phyloP scores from a whole-genome alignment of 2,329 filamentous ascomycete genomes.

The Pseudogymnoascus sp. region DNA sequence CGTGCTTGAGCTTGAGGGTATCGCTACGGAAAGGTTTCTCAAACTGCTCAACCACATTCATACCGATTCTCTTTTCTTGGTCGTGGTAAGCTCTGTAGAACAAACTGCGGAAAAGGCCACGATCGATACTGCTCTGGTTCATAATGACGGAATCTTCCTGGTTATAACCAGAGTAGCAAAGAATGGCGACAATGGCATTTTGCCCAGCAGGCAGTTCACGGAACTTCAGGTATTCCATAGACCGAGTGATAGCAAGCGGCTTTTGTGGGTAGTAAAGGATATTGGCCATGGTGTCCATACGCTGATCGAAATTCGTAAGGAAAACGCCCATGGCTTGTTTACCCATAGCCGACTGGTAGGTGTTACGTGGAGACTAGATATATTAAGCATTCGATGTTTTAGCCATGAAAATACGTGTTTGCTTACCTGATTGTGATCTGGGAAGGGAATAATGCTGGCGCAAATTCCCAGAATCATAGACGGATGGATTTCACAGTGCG shows the following conservation, averaged over 20 bases:
- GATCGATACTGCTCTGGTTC: constrained; percentile 99
- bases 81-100: constrained; percentile 98
- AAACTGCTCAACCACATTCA: constrained; percentile 86
- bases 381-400: constrained; percentile 27
- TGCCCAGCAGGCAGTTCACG: constrained; percentile 92
- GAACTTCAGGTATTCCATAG: constrained; percentile 99
- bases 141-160: constrained; percentile 99
- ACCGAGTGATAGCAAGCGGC: constrained; percentile 86
- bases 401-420: background rate
- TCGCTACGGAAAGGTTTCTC: constrained; percentile 88
- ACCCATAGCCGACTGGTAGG: constrained; percentile 98
- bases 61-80: constrained; percentile 90
- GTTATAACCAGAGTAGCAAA: constrained; percentile 97
- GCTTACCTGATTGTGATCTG: constrained; percentile 85
- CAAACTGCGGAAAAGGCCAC: constrained; percentile 90
- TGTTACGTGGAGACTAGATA: constrained; percentile 83
- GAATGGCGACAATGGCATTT: constrained; percentile 96
- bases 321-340: constrained; percentile 99
- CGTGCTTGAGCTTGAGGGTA: constrained; percentile 86
- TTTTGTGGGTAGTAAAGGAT: constrained; percentile 99
- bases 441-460: constrained; percentile 98
- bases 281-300: constrained; percentile 99
- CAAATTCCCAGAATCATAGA: constrained; percentile 99
- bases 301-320: constrained; percentile 89
- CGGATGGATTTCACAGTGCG: constrained; percentile 97